Evolutionary conservation across 2,329 filamentous ascomycete species (phyloP).

Genomic region (Paradendryphiella salina): DNA sequence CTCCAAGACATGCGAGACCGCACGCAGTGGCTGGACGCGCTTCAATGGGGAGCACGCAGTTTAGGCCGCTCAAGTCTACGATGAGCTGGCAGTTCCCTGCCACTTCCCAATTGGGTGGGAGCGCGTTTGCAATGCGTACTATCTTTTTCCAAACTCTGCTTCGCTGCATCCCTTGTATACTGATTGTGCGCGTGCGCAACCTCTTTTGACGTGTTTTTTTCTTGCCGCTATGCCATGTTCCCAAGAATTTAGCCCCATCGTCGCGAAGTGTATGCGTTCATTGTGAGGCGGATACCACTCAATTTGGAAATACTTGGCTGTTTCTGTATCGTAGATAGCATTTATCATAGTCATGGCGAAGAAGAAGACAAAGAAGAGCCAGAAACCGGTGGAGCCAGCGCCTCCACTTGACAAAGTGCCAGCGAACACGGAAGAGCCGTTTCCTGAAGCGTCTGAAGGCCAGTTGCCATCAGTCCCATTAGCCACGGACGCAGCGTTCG

Average conservation of each 20-base stretch:
- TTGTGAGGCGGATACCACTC: conserved; percentile 33
- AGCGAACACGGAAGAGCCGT: conserved; percentile 26
- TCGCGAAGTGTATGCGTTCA: conserved; percentile 19
- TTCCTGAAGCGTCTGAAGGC: conserved; percentile 21
- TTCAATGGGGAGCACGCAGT: conserved; percentile 39
- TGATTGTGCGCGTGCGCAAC: conserved; percentile 40
- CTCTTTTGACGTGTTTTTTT: conserved; percentile 35
- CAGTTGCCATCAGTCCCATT: conserved; percentile 24
- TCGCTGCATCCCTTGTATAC: conserved; percentile 42
- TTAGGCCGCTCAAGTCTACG: conserved; percentile 37
- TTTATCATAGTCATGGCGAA: conserved; percentile 37
- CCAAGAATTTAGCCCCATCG: conserved; percentile 37
- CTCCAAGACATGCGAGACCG: conserved; percentile 32
- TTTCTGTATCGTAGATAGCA: conserved; percentile 28
- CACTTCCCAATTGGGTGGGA: conserved; percentile 35
- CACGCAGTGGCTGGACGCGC: conserved; percentile 29
- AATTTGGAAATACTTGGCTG: neutral
- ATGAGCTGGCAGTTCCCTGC: conserved; percentile 41
- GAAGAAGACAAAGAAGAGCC: conserved; percentile 40
- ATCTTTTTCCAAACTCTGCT: conserved; percentile 32
- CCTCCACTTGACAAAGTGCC: conserved; percentile 35
- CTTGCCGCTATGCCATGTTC: conserved; percentile 45
- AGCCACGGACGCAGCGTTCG: conserved; percentile 15
- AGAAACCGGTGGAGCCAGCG: conserved; percentile 35
- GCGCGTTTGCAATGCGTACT: conserved; percentile 35